Evolutionary conservation across 2,329 filamentous ascomycete genomes (phyloP).

Genomic region (Ceratocystis colombiana): DNA sequence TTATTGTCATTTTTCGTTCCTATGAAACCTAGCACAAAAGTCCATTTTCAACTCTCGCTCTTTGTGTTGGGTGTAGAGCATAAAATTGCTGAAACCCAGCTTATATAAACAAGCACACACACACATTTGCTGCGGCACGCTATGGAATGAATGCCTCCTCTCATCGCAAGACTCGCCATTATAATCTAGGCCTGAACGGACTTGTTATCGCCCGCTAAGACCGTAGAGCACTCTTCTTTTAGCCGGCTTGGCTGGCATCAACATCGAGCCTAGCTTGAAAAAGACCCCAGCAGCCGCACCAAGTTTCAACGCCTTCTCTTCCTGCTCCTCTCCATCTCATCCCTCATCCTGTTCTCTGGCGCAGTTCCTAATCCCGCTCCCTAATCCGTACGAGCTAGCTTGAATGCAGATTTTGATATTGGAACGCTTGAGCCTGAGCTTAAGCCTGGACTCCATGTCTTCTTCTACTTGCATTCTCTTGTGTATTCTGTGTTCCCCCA

Average conservation of each 20-base stretch:
- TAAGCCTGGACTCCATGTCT: background rate
- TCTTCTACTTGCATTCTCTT: background rate
- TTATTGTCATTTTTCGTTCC: no score
- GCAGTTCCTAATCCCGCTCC: background rate
- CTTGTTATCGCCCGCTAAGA: background rate
- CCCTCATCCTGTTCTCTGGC: background rate
- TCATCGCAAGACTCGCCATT: no score
- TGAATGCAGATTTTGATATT: background rate
- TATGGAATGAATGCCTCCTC: no score
- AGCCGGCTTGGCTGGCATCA: background rate
- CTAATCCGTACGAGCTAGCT: background rate
- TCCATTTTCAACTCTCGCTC: no score
- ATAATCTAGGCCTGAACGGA: background rate
- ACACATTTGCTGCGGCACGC: background rate
- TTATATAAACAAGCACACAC: background rate
- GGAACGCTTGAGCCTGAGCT: background rate
- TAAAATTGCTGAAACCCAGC: background rate
- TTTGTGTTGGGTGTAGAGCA: no score
- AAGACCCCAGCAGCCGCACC: background rate
- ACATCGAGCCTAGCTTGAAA: background rate
- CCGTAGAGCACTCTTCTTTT: background rate
- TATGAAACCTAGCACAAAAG: no score
- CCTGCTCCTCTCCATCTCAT: background rate
- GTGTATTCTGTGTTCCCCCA: background rate
- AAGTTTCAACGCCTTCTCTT: constrained; percentile 8